phyloP scores from a whole-genome alignment of 164 flowering plant genomes.

The Vitis riparia region DNA sequence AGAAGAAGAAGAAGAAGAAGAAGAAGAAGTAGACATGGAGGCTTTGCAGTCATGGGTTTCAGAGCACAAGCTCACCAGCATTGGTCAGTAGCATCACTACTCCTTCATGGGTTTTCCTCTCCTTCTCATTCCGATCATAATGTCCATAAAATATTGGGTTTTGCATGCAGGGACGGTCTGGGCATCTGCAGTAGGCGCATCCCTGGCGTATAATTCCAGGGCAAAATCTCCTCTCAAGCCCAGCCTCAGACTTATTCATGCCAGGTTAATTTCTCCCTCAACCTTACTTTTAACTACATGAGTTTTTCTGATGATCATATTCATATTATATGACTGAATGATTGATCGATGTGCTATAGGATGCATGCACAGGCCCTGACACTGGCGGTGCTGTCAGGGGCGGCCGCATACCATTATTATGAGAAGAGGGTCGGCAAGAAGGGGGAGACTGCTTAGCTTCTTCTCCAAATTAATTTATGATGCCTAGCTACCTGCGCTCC shows the following conservation, averaged over 20 bases:
- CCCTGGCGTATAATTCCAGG: slow-evolving; percentile 44
- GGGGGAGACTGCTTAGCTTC: background rate
- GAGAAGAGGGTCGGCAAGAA: slow-evolving; percentile 29
- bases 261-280: slow-evolving; percentile 36
- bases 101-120: too few species aligned
- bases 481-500: too few species aligned
- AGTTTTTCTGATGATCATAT: too few species aligned
- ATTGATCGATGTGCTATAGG: slow-evolving; percentile 28
- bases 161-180: slow-evolving; percentile 57
- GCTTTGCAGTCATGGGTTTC: slow-evolving; percentile 65
- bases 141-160: too few species aligned
- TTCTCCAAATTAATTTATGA: too few species aligned
- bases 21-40: slow-evolving; percentile 33
- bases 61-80: slow-evolving; percentile 79
- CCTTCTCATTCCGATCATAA: too few species aligned
- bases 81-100: slow-evolving; percentile 33
- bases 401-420: slow-evolving; percentile 66
- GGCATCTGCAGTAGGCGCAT: slow-evolving; percentile 76
- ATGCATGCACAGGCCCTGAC: slow-evolving; percentile 93
- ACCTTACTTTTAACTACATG: background rate
- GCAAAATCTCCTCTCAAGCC: slow-evolving; percentile 57
- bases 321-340: background rate
- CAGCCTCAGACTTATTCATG: slow-evolving; percentile 83
- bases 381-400: slow-evolving; percentile 73
- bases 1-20: background rate